Base-by-base conservation (phyloP, 805 yeast species). In the Candida hungchunana region DNA sequence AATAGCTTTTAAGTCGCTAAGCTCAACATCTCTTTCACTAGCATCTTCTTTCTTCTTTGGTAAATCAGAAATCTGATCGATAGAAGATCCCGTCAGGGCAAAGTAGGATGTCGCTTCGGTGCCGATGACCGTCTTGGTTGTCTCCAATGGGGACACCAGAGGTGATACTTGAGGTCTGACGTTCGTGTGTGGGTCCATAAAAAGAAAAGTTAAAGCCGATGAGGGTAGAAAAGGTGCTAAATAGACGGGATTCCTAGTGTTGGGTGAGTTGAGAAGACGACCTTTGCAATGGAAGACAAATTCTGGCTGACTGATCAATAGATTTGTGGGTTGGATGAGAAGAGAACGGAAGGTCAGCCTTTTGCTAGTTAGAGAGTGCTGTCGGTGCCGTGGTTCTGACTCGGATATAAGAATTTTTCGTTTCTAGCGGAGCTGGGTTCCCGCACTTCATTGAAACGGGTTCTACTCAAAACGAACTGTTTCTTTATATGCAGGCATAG, bases 1-100 rank as follows among this genome's bases (percentile, higher is more conserved):
- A 5, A 19, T 29, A 3, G 29, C 3, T 14, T 32, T 14, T 10
- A 38, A 11, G 6, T 37, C 37, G 29, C 30, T 17, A 10, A 39
- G 26, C 20, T 39, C 43, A 16, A 39, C 18, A 19, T 39, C 39
- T 14, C 39, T 16, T 27, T 39, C 39, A 12, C 17, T 20, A 3
- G 34, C 26, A 5, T 39, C 43, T 2, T 34, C 36, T 20, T 39
- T 39, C 24, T 34, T 34, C 6, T 18, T 13, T 18, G 17, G 13
- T 4, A 24, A 16, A 4, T 31, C 14, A 4, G 37, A n/a, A 26
- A 33, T 31, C 16, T 29, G 28, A 18, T 33, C 42, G 14, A 28
- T 20, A 7, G 37, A 26, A 12, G 36, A 20, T 17, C 32, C 31
- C 2, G 22, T 7, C 10, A 25, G 11, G 14, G 11, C 35, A 26